These are phyloP conservation scores for Tulasnella sp. DNA, from an alignment of 768 basidiomycete species.

Conservation along the genomic window DNA sequence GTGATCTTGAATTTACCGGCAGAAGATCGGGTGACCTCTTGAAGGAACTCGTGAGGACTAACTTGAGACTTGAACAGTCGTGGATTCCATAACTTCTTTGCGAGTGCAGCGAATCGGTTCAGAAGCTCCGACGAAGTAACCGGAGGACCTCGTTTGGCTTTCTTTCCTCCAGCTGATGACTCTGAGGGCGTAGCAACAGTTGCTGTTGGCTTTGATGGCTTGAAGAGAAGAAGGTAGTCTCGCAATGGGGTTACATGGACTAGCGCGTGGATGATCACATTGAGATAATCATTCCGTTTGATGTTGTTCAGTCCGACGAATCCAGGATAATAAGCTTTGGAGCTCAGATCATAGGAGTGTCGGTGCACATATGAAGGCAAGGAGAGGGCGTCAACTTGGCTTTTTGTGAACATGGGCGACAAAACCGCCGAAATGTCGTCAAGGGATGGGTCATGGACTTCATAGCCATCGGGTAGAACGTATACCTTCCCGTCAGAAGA, in stretches of 20 bases:
- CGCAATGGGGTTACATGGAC: constrained; percentile 88
- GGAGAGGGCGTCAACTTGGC: constrained; percentile 45
- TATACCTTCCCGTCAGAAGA: constrained; percentile 61
- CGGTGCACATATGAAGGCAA: constrained; percentile 58
- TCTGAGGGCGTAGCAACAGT: constrained; percentile 49
- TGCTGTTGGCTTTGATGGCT: constrained; percentile 48
- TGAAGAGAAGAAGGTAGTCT: constrained; percentile 69
- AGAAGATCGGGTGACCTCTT: constrained; percentile 90
- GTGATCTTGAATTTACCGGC: constrained; percentile 88
- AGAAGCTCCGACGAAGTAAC: constrained; percentile 62
- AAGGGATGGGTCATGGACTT: constrained; percentile 91
- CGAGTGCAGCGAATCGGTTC: constrained; percentile 77
- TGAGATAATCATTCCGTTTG: constrained; percentile 95
- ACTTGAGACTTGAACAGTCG: constrained; percentile 96
- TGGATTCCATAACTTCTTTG: constrained; percentile 96
- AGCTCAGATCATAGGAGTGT: constrained; percentile 78
- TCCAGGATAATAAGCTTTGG: constrained; percentile 81
- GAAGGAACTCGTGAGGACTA: constrained; percentile 96
- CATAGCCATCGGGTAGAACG: constrained; percentile 95
- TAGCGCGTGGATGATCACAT: constrained; percentile 90
- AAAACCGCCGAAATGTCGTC: constrained; percentile 93
- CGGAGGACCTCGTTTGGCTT: neutral
- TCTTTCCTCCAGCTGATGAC: neutral
- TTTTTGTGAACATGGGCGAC: constrained; percentile 73
- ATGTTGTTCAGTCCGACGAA: constrained; percentile 98